phyloP scores from a whole-genome alignment of 176 grass and related monocot genomes.

The Echinochloa phyllopogon region DNA sequence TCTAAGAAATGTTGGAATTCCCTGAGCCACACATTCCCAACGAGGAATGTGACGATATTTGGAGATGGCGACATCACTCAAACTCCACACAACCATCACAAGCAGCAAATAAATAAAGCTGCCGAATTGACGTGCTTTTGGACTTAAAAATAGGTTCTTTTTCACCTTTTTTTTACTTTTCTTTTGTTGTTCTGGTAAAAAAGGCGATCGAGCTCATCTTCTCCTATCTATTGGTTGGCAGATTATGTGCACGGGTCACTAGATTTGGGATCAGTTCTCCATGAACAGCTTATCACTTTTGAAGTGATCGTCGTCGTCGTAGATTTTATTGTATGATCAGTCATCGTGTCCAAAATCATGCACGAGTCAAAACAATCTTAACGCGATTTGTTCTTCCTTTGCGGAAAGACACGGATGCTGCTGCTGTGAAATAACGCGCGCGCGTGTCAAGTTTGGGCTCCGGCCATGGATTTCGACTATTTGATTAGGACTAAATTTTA shows the following conservation, averaged over 20 bases:
- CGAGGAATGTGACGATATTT: not conserved
- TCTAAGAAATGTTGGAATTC: not conserved
- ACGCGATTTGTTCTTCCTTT: constrained; percentile 8
- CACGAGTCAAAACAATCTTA: constrained; percentile 35
- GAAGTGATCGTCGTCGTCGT: not conserved
- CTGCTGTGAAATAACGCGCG: not conserved
- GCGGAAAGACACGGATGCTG: constrained; percentile 5
- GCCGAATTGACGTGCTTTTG: not conserved
- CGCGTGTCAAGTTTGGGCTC: constrained; percentile 28
- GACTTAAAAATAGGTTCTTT: not conserved
- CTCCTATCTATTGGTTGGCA: constrained; percentile 6
- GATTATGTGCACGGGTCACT: constrained; percentile 26
- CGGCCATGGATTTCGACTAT: constrained; percentile 5
- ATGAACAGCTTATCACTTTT: not conserved
- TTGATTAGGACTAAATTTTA: not conserved
- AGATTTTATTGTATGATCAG: not conserved
- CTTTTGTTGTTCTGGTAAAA: constrained; percentile 11
- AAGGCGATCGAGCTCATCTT: not conserved
- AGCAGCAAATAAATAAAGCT: not conserved
- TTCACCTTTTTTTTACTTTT: not conserved
- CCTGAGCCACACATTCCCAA: not conserved
- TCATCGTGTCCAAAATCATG: not conserved
- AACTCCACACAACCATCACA: constrained; percentile 6
- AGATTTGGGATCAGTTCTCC: not conserved
- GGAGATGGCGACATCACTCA: not conserved